These are phyloP conservation scores for Arthrobotrys musiformis DNA, from an alignment of 2,329 filamentous ascomycete genomes.

Conservation along the genomic window DNA sequence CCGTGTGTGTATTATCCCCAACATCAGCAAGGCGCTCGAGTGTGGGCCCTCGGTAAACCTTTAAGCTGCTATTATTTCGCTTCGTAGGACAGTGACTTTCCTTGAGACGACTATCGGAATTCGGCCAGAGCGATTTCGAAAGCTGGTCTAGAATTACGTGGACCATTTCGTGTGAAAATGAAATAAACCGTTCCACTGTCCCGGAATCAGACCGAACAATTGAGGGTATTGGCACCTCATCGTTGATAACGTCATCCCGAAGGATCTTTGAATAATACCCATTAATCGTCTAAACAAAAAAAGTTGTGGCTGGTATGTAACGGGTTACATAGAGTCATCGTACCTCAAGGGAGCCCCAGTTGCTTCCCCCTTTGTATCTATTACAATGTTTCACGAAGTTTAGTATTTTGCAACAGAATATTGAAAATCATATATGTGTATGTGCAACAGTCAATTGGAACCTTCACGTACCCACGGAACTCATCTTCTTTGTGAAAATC, in stretches of 20 bases:
- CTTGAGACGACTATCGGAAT: background rate
- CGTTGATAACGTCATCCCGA: background rate
- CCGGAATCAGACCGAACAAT: conserved; percentile 1
- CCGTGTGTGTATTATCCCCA: conserved; percentile 60
- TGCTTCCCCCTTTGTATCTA: conserved; percentile 29
- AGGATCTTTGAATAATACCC: conserved; percentile 8
- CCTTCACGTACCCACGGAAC: conserved; percentile 26
- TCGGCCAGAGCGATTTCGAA: conserved; percentile 21
- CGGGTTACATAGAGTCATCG: background rate
- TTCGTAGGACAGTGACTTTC: background rate
- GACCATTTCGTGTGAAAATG: background rate
- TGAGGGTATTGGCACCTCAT: background rate
- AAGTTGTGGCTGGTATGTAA: no score
- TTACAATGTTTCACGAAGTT: no score
- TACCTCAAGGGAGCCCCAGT: conserved; percentile 38
- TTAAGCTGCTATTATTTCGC: conserved; percentile 18
- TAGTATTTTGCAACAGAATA: no score
- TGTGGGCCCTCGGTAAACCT: conserved; percentile 26
- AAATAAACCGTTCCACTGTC: conserved; percentile 8
- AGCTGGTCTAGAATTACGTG: background rate
- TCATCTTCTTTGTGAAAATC: conserved; percentile 12
- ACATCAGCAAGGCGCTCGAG: conserved; percentile 12
- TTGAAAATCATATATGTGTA: no score
- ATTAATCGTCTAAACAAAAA: no score
- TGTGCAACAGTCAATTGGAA: no score